Conservation (phyloP, 2,329 filamentous ascomycete species). For the Colletotrichum sp. region DNA sequence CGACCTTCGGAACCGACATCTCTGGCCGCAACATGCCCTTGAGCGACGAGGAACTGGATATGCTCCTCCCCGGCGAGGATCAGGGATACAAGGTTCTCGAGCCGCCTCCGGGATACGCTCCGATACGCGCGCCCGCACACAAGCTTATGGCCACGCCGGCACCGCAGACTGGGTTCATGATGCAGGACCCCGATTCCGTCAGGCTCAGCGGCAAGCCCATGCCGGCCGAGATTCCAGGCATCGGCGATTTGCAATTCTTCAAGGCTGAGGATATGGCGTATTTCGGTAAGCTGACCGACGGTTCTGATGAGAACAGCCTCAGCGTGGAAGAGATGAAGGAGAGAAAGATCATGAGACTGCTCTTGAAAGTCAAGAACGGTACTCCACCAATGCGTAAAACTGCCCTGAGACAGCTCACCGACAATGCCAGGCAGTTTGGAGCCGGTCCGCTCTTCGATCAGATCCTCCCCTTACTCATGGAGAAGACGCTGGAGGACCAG, state of each 20-base stretch:
- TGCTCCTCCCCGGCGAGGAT: slow-evolving; percentile 84
- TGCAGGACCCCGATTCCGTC: slow-evolving; percentile 90
- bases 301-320: slow-evolving; percentile 87
- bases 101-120: slow-evolving; percentile 90
- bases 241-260: slow-evolving; percentile 96
- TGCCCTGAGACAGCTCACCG: slow-evolving; percentile 92
- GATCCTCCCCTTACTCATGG: slow-evolving; percentile 95
- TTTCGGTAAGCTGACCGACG: slow-evolving; percentile 96
- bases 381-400: slow-evolving; percentile 99
- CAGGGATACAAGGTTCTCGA: slow-evolving; percentile 94
- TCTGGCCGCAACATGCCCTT: slow-evolving; percentile 79
- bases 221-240: slow-evolving; percentile 93
- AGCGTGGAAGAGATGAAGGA: slow-evolving; percentile 97
- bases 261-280: slow-evolving; percentile 99
- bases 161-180: slow-evolving; percentile 89
- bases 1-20: slow-evolving; percentile 82
- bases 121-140: slow-evolving; percentile 77
- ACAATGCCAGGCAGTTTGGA: slow-evolving; percentile 96
- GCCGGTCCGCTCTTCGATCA: slow-evolving; percentile 95
- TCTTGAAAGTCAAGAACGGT: slow-evolving; percentile 99
- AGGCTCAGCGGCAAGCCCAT: slow-evolving; percentile 87
- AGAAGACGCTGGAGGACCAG: slow-evolving; percentile 96
- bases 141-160: slow-evolving; percentile 76
- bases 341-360: slow-evolving; percentile 95
- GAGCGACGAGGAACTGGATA: slow-evolving; percentile 92